Conservation (phyloP, 148 eudicot genomes). For the Arbutus unedo region DNA sequence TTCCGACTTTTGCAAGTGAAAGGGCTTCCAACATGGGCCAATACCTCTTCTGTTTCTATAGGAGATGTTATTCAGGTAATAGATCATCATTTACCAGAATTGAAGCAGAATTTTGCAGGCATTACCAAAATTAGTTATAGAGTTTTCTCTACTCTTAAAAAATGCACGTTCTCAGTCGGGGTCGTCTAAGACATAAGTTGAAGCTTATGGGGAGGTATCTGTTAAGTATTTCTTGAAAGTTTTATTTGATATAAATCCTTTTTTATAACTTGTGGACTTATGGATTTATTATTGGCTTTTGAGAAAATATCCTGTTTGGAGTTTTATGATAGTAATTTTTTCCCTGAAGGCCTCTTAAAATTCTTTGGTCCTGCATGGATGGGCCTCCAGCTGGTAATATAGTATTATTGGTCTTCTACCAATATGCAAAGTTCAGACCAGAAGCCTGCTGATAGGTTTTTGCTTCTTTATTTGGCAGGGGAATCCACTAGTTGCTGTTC, state of each 20-base stretch:
- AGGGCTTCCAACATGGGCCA: constrained; percentile 82
- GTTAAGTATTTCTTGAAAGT: neutral
- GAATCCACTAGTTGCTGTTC: constrained; percentile 67
- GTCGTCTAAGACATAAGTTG: neutral
- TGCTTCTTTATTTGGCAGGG: constrained; percentile 49
- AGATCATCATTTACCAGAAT: neutral
- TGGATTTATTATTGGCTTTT: neutral
- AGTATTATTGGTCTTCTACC: neutral
- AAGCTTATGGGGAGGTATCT: neutral
- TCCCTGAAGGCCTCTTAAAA: neutral
- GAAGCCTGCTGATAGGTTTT: neutral
- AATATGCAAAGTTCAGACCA: neutral
- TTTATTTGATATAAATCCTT: neutral
- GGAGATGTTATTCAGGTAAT: constrained; percentile 74
- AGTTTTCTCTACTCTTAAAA: neutral
- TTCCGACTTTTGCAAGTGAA: constrained; percentile 75
- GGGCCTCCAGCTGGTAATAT: neutral
- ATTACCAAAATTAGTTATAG: neutral
- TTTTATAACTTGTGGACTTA: neutral
- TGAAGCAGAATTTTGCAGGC: neutral
- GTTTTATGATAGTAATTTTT: neutral
- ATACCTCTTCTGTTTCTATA: constrained; percentile 73
- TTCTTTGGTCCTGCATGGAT: neutral
- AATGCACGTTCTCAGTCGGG: neutral
- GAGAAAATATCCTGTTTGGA: neutral